Evolutionary conservation across 331 rosid genomes (phyloP).

Genomic region (Malus hybrid): DNA sequence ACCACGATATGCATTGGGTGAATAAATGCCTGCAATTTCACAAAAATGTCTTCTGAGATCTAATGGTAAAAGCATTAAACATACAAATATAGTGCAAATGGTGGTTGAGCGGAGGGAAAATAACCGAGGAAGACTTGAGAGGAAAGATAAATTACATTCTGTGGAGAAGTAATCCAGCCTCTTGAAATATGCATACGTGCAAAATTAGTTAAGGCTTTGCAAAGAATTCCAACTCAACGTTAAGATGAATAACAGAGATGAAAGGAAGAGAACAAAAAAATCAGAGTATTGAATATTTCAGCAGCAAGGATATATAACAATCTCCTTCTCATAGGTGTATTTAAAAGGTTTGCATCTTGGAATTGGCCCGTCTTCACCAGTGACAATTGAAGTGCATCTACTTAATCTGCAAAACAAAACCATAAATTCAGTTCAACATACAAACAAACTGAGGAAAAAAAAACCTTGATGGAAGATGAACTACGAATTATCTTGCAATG

Average conservation of each 20-base stretch:
- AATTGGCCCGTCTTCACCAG: slow-evolving; percentile 94
- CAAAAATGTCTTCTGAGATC: neutral
- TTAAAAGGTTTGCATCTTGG: slow-evolving; percentile 98
- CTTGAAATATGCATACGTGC: slow-evolving; percentile 93
- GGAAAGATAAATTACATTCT: slow-evolving; percentile 44
- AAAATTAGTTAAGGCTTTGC: slow-evolving; percentile 46
- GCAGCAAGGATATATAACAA: slow-evolving; percentile 79
- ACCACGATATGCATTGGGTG: slow-evolving; percentile 95
- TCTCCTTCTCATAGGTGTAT: slow-evolving; percentile 92
- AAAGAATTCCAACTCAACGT: slow-evolving; percentile 1
- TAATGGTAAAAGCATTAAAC: neutral
- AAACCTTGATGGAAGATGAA: neutral
- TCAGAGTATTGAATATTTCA: neutral
- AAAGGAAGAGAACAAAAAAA: neutral
- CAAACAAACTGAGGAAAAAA: neutral
- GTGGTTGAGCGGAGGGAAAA: neutral
- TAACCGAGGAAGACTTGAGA: neutral
- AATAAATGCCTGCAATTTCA: slow-evolving; percentile 65
- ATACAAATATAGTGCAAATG: neutral
- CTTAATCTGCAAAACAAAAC: slow-evolving; percentile 41
- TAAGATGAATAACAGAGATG: neutral
- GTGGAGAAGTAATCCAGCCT: slow-evolving; percentile 94
- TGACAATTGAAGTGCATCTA: slow-evolving; percentile 82
- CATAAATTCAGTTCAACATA: neutral
- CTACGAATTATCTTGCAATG: slow-evolving; percentile 52